Conservation (phyloP, 139 green algal genomes). For the Chlorella sp. region DNA sequence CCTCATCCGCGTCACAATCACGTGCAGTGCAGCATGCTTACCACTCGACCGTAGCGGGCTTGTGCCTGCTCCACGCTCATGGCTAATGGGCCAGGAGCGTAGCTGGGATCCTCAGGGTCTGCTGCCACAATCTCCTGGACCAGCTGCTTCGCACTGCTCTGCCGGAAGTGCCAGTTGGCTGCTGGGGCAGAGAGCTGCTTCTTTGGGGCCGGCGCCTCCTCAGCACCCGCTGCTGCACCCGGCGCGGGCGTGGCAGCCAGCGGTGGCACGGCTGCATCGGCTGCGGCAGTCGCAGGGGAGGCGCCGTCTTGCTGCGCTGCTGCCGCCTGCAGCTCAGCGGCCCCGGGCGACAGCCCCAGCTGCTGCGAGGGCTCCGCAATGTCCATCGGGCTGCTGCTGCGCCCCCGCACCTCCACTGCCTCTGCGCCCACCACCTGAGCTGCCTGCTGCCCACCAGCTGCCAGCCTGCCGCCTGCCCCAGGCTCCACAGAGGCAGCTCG, state of each 20-base stretch:
- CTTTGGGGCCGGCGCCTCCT: too few species aligned
- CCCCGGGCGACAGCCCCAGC: conserved; percentile 11
- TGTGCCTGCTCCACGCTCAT: too few species aligned
- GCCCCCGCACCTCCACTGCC: background rate
- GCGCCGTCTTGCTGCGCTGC: background rate
- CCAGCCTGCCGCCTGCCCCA: background rate
- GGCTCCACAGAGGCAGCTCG: background rate
- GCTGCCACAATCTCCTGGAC: background rate
- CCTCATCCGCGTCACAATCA: background rate
- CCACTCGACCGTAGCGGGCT: too few species aligned
- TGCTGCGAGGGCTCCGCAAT: conserved; percentile 11
- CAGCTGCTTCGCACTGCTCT: background rate
- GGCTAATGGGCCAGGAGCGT: too few species aligned
- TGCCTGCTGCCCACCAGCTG: background rate
- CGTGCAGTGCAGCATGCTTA: background rate
- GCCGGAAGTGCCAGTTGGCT: background rate
- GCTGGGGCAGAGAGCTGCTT: too few species aligned
- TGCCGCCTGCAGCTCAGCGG: background rate
- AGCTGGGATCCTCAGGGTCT: background rate
- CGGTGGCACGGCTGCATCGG: background rate
- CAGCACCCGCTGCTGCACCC: too few species aligned
- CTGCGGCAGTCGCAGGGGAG: background rate
- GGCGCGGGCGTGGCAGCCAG: too few species aligned
- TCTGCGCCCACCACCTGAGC: background rate
- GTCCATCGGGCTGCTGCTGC: background rate